Conservation (phyloP, 495 filamentous ascomycete species). For the Bathelium albidoporum region DNA sequence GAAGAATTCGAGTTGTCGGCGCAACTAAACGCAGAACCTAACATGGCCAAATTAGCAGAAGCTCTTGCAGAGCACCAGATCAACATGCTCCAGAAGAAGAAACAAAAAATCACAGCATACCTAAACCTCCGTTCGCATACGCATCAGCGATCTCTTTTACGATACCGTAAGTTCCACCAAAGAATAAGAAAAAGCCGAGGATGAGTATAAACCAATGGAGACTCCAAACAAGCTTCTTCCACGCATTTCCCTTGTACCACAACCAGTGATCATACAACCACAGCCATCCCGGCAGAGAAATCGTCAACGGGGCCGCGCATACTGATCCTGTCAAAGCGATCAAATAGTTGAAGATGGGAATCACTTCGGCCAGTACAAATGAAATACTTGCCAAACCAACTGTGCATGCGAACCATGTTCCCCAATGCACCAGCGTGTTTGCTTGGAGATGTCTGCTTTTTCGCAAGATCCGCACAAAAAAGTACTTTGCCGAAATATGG, state of each 20-base stretch:
- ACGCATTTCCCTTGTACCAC: conserved; percentile 26
- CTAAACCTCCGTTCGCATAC: conserved; percentile 28
- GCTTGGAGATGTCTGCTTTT: conserved; percentile 27
- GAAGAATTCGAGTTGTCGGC: conserved; percentile 16
- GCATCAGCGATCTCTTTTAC: conserved; percentile 29
- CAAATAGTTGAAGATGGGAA: conserved; percentile 33
- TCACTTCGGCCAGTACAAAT: conserved; percentile 28
- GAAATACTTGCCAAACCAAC: conserved; percentile 18
- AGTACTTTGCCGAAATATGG: conserved; percentile 28
- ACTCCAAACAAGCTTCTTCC: conserved; percentile 19
- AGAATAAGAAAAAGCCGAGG: conserved; percentile 25
- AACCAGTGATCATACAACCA: conserved; percentile 38
- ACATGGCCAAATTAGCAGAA: conserved; percentile 9
- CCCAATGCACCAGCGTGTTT: conserved; percentile 29
- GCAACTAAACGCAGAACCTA: conserved; percentile 14
- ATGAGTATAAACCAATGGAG: conserved; percentile 23
- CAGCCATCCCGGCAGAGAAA: conserved; percentile 36
- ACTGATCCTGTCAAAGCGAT: conserved; percentile 23
- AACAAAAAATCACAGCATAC: conserved; percentile 9
- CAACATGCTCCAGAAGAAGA: neutral
- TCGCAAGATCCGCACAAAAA: conserved; percentile 31
- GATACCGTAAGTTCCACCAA: conserved; percentile 32
- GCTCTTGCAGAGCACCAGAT: conserved; percentile 17
- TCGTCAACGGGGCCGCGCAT: conserved; percentile 21
- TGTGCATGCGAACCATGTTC: conserved; percentile 27